Evolutionary conservation across 2,329 filamentous ascomycete genomes (phyloP), one percentile per base, ranked within the genome.

Genomic region (Hypomyces rosellus): DNA sequence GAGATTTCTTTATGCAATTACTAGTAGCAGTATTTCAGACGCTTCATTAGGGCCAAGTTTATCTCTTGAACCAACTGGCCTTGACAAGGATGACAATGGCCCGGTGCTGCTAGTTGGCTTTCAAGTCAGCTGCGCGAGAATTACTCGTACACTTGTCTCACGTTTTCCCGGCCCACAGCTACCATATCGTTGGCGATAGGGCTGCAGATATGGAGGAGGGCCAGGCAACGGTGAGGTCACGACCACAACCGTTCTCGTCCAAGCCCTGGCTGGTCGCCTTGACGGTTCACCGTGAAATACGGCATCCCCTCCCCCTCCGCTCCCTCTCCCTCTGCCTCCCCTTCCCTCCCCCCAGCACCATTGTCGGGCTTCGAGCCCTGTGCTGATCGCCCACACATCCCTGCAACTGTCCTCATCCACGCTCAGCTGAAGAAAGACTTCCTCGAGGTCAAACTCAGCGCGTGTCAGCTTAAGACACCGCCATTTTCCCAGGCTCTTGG

Each of bases 1-100:
- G 60, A 60, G 55, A 65, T 62, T 55, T 60, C 58, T 62, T 59
- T 54, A 50, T 56, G 58, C 25, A 60, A 60, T 59, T 50, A n/a
- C n/a, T n/a, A n/a, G n/a, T n/a, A n/a, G n/a, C n/a, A 49, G 43
- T 55, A 37, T 50, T 48, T 22, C 33, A 44, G 20, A 46, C 34
- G 9, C 25, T 30, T 30, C 33, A 34, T 47, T 36, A 41, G 34
- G 42, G 34, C 44, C 49, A 51, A 40, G 49, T 51, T 34, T 33
- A 42, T 51, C 16, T 38, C 6, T 7, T 9, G 36, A 38, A 38
- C 36, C 36, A 38, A 16, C 36, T 16, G 14, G 13, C 36, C 3
- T 38, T 16, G 36, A n/a, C 36, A 15, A 38, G 39, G 43, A 42
- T 33, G 30, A 34, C 34, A 47, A 9, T 42, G 49, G 44, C 49